phyloP scores from a whole-genome alignment of 2,329 filamentous ascomycete species.

The Ophiocordyceps australis region DNA sequence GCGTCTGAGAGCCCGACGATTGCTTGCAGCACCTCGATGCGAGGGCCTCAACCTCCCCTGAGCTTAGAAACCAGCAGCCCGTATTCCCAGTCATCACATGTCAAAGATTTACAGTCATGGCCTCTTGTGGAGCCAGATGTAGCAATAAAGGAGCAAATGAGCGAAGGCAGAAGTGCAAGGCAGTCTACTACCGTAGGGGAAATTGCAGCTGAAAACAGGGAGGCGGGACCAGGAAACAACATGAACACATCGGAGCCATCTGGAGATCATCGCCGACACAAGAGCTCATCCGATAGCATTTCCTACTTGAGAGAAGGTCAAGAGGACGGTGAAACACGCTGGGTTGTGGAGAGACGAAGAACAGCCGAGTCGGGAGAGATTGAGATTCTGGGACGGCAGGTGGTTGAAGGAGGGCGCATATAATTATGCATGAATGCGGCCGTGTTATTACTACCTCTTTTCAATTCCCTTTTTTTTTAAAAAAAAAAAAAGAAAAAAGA shows the following conservation, averaged over 20 bases:
- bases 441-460: too few species aligned
- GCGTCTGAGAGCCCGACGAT: conserved; percentile 30
- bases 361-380: conserved; percentile 47
- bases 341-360: conserved; percentile 51
- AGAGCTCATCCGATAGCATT: conserved; percentile 47
- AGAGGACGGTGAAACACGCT: conserved; percentile 37
- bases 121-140: background rate
- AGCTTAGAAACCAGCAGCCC: too few species aligned
- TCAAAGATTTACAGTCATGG: too few species aligned
- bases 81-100: too few species aligned
- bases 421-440: too few species aligned
- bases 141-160: background rate
- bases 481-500: too few species aligned
- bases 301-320: conserved; percentile 53
- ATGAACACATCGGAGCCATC: conserved; percentile 4
- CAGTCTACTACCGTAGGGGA: too few species aligned
- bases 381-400: conserved; percentile 45
- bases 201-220: background rate
- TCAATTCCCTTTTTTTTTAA: too few species aligned
- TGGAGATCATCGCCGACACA: conserved; percentile 30
- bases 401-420: conserved; percentile 38
- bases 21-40: conserved; percentile 13
- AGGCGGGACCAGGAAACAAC: conserved; percentile 1
- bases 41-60: background rate
- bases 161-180: too few species aligned